phyloP scores from a whole-genome alignment of 2,329 filamentous ascomycete species.

The Paramyrothecium sp. region DNA sequence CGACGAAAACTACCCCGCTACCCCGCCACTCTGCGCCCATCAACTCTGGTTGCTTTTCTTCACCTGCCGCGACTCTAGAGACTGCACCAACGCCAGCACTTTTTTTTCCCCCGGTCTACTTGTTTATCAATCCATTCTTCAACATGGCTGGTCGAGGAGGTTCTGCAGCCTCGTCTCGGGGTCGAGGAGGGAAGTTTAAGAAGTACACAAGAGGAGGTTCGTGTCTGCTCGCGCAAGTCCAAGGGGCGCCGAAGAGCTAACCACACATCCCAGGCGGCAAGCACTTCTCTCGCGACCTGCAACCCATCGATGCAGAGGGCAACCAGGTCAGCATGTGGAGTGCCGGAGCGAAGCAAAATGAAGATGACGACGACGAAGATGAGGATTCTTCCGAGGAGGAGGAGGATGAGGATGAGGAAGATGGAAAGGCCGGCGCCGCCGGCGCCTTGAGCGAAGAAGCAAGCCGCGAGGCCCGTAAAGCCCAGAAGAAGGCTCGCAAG shows the following conservation, averaged over 20 bases:
- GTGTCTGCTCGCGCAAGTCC: constrained; percentile 17
- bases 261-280: constrained; percentile 68
- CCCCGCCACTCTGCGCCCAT: constrained; percentile 28
- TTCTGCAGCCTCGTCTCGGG: constrained; percentile 58
- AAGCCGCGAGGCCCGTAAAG: constrained; percentile 84
- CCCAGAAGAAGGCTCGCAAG: constrained; percentile 86
- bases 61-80: background rate
- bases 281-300: constrained; percentile 89
- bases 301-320: constrained; percentile 84
- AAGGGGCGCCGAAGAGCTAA: constrained; percentile 2
- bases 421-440: constrained; percentile 48
- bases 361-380: constrained; percentile 49
- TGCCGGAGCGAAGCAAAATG: constrained; percentile 48
- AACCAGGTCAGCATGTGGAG: constrained; percentile 89
- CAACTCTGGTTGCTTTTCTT: constrained; percentile 1
- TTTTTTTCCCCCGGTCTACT: background rate
- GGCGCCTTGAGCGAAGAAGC: constrained; percentile 31
- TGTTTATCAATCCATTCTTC: constrained; percentile 17
- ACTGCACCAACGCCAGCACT: constrained; percentile 10
- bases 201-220: constrained; percentile 90
- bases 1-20: constrained; percentile 31
- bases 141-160: constrained; percentile 44
- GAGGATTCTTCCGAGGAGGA: constrained; percentile 43
- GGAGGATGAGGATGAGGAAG: constrained; percentile 52
- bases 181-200: constrained; percentile 89